Percentiles rank a stretch among this genome's conserved stretches.
These are phyloP conservation scores for Neltuma alba DNA, from an alignment of 306 rosid genomes.

Conservation along the genomic window DNA sequence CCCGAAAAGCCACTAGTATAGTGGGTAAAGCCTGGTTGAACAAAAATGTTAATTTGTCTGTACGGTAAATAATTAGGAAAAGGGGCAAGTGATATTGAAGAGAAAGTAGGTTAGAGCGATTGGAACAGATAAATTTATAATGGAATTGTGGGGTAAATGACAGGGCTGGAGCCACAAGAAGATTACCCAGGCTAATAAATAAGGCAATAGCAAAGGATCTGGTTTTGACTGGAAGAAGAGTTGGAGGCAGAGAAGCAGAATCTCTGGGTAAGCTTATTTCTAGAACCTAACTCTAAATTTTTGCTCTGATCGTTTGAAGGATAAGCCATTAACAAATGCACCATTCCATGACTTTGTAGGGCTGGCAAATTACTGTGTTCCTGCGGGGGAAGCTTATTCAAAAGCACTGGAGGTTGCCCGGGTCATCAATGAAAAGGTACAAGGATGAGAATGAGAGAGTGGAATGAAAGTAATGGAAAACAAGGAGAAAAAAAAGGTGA, in stretches of 20 bases:
- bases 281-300: not conserved
- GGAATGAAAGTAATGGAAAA: not conserved
- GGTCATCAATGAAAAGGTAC: slow-evolving; percentile 59
- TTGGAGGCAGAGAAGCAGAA: slow-evolving; percentile 59
- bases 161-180: slow-evolving; percentile 75
- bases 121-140: not conserved
- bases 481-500: not conserved
- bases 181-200: slow-evolving; percentile 68
- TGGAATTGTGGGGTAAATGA: slow-evolving; percentile 16
- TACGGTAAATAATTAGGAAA: too few relatives aligned
- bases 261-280: slow-evolving; percentile 49
- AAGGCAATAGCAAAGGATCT: slow-evolving; percentile 67
- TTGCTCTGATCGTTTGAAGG: not conserved
- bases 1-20: not conserved
- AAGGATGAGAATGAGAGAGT: not conserved
- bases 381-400: slow-evolving; percentile 59
- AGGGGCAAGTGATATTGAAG: not conserved
- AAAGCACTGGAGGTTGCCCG: slow-evolving; percentile 70
- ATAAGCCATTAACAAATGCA: not conserved
- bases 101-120: not conserved
- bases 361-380: slow-evolving; percentile 66
- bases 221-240: slow-evolving; percentile 57
- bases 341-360: slow-evolving; percentile 34
- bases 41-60: not conserved
- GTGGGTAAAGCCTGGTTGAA: not conserved